Percentiles rank a stretch among this genome's conserved stretches.
phyloP scores from a whole-genome alignment of 2,329 filamentous ascomycete species.

The Aureobasidium sp. region DNA sequence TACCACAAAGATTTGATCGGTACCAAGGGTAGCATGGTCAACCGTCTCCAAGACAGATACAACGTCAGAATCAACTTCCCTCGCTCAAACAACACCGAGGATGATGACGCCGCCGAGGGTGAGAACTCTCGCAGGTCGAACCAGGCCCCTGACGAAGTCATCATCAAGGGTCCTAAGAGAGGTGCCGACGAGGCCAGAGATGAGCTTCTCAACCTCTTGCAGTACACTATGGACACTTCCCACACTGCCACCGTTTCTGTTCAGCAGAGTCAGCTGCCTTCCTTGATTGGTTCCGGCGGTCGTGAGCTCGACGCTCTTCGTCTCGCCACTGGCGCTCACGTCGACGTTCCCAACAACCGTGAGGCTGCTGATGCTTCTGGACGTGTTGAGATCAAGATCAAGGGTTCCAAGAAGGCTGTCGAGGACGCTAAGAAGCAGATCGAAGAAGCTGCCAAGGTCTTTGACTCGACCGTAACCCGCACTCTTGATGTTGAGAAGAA shows the following conservation, averaged over 20 bases:
- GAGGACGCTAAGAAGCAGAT: slow-evolving; percentile 85
- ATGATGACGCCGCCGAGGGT: slow-evolving; percentile 65
- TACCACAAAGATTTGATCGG: slow-evolving; percentile 94
- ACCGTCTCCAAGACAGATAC: slow-evolving; percentile 85
- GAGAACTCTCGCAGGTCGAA: slow-evolving; percentile 57
- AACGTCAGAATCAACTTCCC: slow-evolving; percentile 95
- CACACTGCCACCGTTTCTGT: slow-evolving; percentile 71
- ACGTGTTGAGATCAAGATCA: slow-evolving; percentile 78
- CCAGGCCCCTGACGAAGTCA: slow-evolving; percentile 80
- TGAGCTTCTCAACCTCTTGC: slow-evolving; percentile 78
- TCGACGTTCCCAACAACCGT: slow-evolving; percentile 78
- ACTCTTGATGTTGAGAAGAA: slow-evolving; percentile 89
- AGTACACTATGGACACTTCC: slow-evolving; percentile 85
- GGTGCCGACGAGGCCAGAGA: slow-evolving; percentile 87
- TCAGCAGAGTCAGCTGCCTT: slow-evolving; percentile 86
- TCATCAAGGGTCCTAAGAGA: slow-evolving; percentile 83
- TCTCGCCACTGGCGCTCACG: slow-evolving; percentile 72
- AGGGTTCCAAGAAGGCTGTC: slow-evolving; percentile 85
- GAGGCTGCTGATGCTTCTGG: slow-evolving; percentile 57
- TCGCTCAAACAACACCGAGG: slow-evolving; percentile 43
- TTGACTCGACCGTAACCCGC: slow-evolving; percentile 80
- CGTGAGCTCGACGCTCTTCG: slow-evolving; percentile 85
- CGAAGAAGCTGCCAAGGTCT: slow-evolving; percentile 74
- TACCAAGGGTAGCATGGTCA: slow-evolving; percentile 76
- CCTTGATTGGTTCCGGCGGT: slow-evolving; percentile 83